Evolutionary conservation across 2,329 filamentous ascomycete species (phyloP).

Genomic region (Chrysoporthe austroafricana): DNA sequence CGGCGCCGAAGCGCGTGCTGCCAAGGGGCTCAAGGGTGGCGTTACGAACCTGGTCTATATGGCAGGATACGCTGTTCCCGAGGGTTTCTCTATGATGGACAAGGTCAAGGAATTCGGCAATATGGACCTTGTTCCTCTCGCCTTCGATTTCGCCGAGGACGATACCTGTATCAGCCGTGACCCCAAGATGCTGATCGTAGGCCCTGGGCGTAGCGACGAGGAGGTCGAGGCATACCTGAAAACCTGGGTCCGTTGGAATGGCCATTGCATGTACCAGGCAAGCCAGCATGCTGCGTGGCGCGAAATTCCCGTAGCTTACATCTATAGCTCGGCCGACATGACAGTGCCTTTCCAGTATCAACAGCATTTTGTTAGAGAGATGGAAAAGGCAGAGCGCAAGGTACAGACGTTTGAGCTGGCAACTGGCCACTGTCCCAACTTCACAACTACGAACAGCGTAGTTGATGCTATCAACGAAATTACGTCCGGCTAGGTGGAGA

Average conservation of each 20-base stretch:
- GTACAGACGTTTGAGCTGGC: slow-evolving; percentile 22
- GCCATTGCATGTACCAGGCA: slow-evolving; percentile 6
- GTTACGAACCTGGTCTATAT: slow-evolving; percentile 32
- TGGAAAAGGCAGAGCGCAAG: slow-evolving; percentile 11
- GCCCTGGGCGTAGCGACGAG: background rate
- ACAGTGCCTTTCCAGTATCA: slow-evolving; percentile 22
- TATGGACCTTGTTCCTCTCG: slow-evolving; percentile 2
- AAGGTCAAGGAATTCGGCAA: slow-evolving; percentile 14
- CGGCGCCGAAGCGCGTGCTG: slow-evolving; percentile 22
- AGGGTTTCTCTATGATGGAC: slow-evolving; percentile 13
- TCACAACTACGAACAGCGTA: slow-evolving; percentile 20
- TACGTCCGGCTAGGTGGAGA: too few relatives aligned
- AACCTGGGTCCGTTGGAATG: slow-evolving; percentile 7
- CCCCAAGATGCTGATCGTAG: slow-evolving; percentile 5
- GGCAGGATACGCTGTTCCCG: slow-evolving; percentile 21
- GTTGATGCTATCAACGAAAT: slow-evolving; percentile 17
- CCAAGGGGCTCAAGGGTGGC: slow-evolving; percentile 31
- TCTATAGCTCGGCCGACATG: slow-evolving; percentile 17
- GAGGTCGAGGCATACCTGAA: slow-evolving; percentile 1
- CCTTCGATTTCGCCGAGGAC: slow-evolving; percentile 17
- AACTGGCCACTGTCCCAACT: slow-evolving; percentile 22
- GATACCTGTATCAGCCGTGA: slow-evolving; percentile 10
- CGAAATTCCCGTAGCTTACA: slow-evolving; percentile 15
- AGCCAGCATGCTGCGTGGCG: slow-evolving; percentile 12
- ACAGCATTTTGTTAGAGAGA: slow-evolving; percentile 18